Conservation (phyloP, 225 moss, liverwort and hornwort species). For the Antitrichia curtipendula region DNA sequence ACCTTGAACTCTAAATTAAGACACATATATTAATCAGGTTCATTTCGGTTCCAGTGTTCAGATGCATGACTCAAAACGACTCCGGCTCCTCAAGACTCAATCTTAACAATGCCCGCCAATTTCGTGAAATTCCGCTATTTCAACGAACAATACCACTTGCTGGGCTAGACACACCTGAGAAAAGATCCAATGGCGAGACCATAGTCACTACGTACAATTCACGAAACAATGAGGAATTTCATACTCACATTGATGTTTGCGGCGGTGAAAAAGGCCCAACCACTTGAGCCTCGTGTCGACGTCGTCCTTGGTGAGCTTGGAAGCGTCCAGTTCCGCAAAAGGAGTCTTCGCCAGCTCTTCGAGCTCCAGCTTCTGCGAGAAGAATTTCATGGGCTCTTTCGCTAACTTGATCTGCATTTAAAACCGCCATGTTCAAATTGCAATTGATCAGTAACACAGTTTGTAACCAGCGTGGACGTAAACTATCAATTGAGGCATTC, state of each 20-base stretch:
- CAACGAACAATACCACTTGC: not conserved
- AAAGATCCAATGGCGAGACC: not conserved
- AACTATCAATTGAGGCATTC: not conserved
- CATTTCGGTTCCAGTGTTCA: not conserved
- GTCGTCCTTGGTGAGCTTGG: conserved; percentile 64
- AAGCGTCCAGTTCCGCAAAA: conserved; percentile 51
- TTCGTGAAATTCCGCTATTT: not conserved
- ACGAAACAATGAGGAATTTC: not conserved
- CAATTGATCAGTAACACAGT: not conserved
- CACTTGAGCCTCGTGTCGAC: conserved; percentile 70
- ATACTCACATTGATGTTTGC: conserved; percentile 70
- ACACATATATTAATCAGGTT: not conserved
- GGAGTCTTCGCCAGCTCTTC: conserved; percentile 51
- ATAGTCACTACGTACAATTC: too few species aligned
- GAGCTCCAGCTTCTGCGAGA: conserved; percentile 35
- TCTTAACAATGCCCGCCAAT: not conserved
- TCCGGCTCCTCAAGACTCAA: not conserved
- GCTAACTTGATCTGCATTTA: conserved; percentile 48
- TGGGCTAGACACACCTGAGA: not conserved
- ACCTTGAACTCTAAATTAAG: not conserved
- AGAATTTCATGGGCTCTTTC: conserved; percentile 82
- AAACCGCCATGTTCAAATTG: not conserved
- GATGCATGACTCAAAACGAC: not conserved
- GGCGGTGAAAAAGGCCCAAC: conserved; percentile 85
- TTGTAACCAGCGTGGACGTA: not conserved